Evolutionary conservation across 2,329 filamentous ascomycete genomes (phyloP).

Genomic region (Zasmidium cellare): DNA sequence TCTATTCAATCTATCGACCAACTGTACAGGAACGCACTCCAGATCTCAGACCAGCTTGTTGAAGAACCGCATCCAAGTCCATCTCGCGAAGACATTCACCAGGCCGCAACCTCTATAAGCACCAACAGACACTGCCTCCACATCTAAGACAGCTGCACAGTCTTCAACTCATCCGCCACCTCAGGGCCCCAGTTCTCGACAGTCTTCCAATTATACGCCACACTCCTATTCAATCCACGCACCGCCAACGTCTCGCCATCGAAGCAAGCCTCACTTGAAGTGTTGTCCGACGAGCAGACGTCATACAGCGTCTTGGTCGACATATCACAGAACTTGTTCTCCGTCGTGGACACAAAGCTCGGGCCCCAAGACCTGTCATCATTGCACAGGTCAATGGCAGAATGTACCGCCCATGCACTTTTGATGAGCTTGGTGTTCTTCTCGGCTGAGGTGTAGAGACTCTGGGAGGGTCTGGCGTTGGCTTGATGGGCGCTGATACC

Average conservation of each 20-base stretch:
- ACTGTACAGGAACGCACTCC: too few species aligned
- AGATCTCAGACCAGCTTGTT: too few species aligned
- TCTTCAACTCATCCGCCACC: not conserved
- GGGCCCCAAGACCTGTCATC: not conserved
- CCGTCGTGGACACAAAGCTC: not conserved
- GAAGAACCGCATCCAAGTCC: too few species aligned
- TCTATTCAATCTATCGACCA: too few species aligned
- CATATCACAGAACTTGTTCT: conserved; percentile 2
- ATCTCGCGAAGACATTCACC: too few species aligned
- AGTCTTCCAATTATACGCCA: not conserved
- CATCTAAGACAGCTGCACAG: not conserved
- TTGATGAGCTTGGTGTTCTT: not conserved
- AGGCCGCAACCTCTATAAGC: too few species aligned
- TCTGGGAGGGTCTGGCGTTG: not conserved
- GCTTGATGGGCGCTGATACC: not conserved
- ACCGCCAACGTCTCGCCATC: not conserved
- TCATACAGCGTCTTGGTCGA: not conserved
- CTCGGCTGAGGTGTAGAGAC: not conserved
- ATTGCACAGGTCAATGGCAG: not conserved
- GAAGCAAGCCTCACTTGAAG: not conserved
- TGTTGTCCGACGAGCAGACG: not conserved
- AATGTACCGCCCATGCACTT: not conserved
- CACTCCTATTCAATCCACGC: not conserved
- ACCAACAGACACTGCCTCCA: too few species aligned
- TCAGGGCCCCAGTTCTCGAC: not conserved